Base-by-base conservation (phyloP, 2,329 filamentous ascomycete species). In the Penicillium sp. region DNA sequence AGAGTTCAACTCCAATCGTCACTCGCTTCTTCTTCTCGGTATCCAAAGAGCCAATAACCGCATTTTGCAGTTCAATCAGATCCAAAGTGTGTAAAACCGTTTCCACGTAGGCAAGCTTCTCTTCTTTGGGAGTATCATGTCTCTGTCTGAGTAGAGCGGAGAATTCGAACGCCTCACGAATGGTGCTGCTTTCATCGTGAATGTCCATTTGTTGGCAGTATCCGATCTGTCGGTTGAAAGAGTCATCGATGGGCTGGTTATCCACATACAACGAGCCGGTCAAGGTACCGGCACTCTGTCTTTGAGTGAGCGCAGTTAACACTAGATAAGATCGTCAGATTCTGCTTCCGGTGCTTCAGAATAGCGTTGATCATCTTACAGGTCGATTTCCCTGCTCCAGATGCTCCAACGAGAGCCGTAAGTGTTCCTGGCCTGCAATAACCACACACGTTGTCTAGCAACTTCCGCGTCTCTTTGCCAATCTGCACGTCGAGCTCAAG, bases 371-470 rank as follows among this genome's bases (percentile, higher is more conserved):
- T 20, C 5, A 20, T 18, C n/a, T 59, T 59, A 69, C 67, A 55
- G 16, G 67, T 69, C 13, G 66, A 69, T 70, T 92, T 92, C 8
- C 89, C 89, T 7, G 89, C 88, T 20, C 87, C 87, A 6, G 83
- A 88, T 1, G 86, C 86, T 28, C 89, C 89, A 72, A 92, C 87
- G 0, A 92, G 76, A 0, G 89, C 89, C n/a, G 88, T 82, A 76
- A 92, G 81, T 27, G 85, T 75, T 5, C 89, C 88, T 0, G 88
- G 88, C 63, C 88, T 89, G 6, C 83, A 87, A 59, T 88, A 91
- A 0, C 89, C 89, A 51, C 78, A 83, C 44, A 91, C 82, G 2
- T 84, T 78, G 63, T 87, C 82, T 42, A 88, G 71, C 1, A 88
- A 73, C 60, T 80, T 77, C 18, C 80, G 77, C 47, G 81, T 68